Evolutionary conservation across 1,284 basidiomycete genomes (phyloP).

Genomic region (Sanghuangporus weigelae): DNA sequence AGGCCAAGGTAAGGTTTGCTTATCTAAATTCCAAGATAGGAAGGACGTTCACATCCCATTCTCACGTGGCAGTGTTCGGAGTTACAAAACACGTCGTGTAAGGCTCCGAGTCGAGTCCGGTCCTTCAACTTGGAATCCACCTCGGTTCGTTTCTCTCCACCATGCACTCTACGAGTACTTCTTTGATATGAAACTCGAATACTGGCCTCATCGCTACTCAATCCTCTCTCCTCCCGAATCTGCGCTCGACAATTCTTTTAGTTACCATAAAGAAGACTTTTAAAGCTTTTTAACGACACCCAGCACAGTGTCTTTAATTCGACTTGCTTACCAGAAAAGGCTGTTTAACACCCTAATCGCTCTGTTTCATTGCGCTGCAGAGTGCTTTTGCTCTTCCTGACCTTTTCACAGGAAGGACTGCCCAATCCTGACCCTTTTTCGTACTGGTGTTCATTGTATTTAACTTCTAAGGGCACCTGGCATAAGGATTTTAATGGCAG

Average conservation of each 20-base stretch:
- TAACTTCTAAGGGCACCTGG: background rate
- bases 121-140: background rate
- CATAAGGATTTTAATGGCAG: background rate
- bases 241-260: background rate
- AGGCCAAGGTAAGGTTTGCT: background rate
- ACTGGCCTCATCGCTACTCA: too few species aligned
- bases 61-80: background rate
- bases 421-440: background rate
- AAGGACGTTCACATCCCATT: background rate
- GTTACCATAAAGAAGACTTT: background rate
- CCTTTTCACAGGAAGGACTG: background rate
- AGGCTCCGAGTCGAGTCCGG: background rate
- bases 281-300: background rate
- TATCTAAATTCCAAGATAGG: background rate
- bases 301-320: background rate
- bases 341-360: background rate
- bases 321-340: background rate
- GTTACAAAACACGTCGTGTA: background rate
- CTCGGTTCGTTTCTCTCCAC: constrained; percentile 1
- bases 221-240: background rate
- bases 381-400: background rate
- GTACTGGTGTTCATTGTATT: background rate
- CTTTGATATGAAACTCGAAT: background rate
- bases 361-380: too few species aligned
- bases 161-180: background rate